Conservation (phyloP, 169 alveolate species). For the Plasmodium gonderi region DNA sequence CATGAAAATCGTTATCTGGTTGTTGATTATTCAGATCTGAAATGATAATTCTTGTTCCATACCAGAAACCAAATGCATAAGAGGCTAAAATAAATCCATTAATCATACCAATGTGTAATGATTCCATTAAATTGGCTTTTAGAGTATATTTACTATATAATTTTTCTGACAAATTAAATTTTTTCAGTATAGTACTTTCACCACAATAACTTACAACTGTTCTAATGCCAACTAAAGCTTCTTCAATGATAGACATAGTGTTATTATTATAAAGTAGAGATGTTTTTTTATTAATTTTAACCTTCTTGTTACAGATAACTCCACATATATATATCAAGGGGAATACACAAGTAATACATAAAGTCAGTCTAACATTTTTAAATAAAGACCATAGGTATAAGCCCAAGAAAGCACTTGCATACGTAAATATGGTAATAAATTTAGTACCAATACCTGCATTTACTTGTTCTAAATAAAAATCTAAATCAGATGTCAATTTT, state of each 20-base stretch:
- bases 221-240: conserved; percentile 73
- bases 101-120: conserved; percentile 66
- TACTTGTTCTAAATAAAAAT: conserved; percentile 72
- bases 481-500: conserved; percentile 73
- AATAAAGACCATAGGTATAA: conserved; percentile 48
- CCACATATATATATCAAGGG: conserved; percentile 70
- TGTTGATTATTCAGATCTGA: not conserved
- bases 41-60: conserved; percentile 73
- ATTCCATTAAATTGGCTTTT: conserved; percentile 56
- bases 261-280: conserved; percentile 65
- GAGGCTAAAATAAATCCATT: conserved; percentile 60
- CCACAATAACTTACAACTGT: conserved; percentile 77
- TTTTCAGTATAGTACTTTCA: conserved; percentile 52
- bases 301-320: conserved; percentile 39
- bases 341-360: conserved; percentile 36
- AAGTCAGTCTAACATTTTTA: conserved; percentile 66
- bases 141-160: conserved; percentile 50
- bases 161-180: conserved; percentile 62
- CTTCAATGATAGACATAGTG: conserved; percentile 76
- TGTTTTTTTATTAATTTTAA: conserved; percentile 30
- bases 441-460: conserved; percentile 74
- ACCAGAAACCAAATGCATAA: conserved; percentile 79
- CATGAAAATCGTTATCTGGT: conserved; percentile 5
- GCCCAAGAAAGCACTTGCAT: conserved; percentile 70
- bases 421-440: conserved; percentile 72